These are phyloP conservation scores for Acanthamoeba lenticulata DNA, from an alignment of 208 protist genomes.

Conservation along the genomic window DNA sequence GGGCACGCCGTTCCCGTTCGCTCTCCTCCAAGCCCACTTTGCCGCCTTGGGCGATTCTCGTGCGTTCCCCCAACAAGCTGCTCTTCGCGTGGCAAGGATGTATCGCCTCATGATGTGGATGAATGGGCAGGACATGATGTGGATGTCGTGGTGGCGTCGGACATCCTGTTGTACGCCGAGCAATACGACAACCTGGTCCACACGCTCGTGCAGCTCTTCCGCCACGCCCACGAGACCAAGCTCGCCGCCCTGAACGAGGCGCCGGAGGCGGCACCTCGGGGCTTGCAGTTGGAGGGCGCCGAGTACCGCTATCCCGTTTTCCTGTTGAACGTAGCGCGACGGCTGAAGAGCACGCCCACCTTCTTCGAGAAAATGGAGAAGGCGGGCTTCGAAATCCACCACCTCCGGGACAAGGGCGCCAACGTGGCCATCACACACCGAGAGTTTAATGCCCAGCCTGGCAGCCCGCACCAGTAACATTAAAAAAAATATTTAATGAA, in stretches of 20 bases:
- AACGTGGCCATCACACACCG: conserved; percentile 57
- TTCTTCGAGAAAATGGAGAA: conserved; percentile 42
- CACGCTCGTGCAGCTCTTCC: conserved; percentile 10
- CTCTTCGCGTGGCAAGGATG: not conserved
- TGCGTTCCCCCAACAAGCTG: too few species aligned
- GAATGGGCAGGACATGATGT: not conserved
- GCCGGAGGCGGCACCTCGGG: not conserved
- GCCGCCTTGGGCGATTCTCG: not conserved
- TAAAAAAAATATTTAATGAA: too few species aligned
- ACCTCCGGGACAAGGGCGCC: not conserved
- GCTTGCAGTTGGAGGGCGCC: not conserved
- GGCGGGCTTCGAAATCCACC: conserved; percentile 39
- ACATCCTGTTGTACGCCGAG: conserved; percentile 44
- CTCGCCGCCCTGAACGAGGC: not conserved
- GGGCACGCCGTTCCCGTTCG: conserved; percentile 5
- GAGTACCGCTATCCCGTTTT: not conserved
- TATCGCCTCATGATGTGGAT: not conserved
- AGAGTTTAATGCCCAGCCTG: not conserved
- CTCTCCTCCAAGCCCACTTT: not conserved
- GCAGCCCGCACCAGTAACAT: too few species aligned
- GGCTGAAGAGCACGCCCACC: not conserved
- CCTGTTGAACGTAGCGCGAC: conserved; percentile 25
- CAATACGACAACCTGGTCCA: conserved; percentile 36
- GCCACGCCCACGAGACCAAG: not conserved
- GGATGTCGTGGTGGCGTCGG: conserved; percentile 31